Evolutionary conservation across 1,284 basidiomycete species (phyloP).

Genomic region (Heterobasidion annosum): DNA sequence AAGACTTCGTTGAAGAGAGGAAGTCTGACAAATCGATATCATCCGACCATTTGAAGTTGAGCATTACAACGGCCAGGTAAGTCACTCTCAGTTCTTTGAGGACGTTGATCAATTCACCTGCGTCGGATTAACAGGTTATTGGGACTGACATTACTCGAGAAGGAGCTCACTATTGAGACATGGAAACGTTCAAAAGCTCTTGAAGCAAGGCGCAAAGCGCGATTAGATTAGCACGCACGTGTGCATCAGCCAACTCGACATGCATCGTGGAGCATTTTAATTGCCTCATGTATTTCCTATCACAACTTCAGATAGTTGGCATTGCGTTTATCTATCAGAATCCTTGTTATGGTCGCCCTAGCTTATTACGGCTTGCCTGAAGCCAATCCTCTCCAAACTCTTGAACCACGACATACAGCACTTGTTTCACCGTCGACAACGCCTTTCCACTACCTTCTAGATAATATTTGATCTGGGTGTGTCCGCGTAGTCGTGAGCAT

Average conservation of each 20-base stretch:
- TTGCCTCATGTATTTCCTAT: too few species aligned
- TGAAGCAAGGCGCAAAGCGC: constrained; percentile 22
- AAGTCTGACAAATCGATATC: constrained; percentile 36
- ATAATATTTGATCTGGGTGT: constrained; percentile 70
- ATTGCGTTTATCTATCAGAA: too few species aligned
- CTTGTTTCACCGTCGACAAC: constrained; percentile 28
- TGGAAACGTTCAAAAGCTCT: constrained; percentile 30
- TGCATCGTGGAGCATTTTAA: too few species aligned
- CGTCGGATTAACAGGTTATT: constrained; percentile 21
- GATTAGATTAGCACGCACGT: constrained; percentile 9
- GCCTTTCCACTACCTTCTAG: constrained; percentile 63
- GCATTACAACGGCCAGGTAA: constrained; percentile 59
- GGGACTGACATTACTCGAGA: constrained; percentile 24
- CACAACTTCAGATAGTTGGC: too few species aligned
- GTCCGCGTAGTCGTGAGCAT: not conserved
- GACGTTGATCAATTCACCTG: not conserved
- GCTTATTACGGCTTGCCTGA: constrained; percentile 45
- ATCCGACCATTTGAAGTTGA: constrained; percentile 51
- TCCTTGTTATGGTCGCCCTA: constrained; percentile 20
- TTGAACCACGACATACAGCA: constrained; percentile 42
- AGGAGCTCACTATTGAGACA: constrained; percentile 24
- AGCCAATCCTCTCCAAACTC: constrained; percentile 65
- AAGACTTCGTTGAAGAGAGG: constrained; percentile 61
- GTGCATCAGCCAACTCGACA: too few species aligned
- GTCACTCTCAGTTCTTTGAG: constrained; percentile 10